A percentile compares a stretch with the other conserved stretches of the same genome.
Conservation (phyloP, 768 basidiomycete species). For the Lactarius akahatsu region DNA sequence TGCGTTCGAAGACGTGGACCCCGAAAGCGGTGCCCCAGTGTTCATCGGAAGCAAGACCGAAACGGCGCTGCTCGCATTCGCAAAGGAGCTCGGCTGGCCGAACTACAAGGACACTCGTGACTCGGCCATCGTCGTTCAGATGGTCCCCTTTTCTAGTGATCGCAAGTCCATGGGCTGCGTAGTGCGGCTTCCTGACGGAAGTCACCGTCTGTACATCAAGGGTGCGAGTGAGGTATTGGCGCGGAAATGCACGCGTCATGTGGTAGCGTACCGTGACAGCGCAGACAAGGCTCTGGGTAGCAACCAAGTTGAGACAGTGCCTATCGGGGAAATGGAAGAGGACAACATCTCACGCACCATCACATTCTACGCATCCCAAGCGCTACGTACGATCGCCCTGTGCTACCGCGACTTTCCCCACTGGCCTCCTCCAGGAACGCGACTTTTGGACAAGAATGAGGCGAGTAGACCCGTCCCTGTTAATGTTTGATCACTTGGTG, state of each 20-base stretch:
- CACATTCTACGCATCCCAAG: conserved; percentile 97
- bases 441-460: conserved; percentile 49
- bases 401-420: conserved; percentile 85
- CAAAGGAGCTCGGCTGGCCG: conserved; percentile 75
- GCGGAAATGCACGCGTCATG: conserved; percentile 68
- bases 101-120: conserved; percentile 70
- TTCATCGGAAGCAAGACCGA: conserved; percentile 97
- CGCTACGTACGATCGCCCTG: conserved; percentile 88
- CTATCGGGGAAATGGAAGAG: conserved; percentile 63
- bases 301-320: conserved; percentile 50
- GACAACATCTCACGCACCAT: conserved; percentile 91
- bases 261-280: conserved; percentile 56
- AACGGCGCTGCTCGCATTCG: conserved; percentile 84
- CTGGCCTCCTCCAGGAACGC: conserved; percentile 73
- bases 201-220: conserved; percentile 77
- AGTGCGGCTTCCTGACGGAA: conserved; percentile 53
- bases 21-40: conserved; percentile 53
- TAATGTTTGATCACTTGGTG: background rate
- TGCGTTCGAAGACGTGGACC: conserved; percentile 82
- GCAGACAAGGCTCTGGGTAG: conserved; percentile 31
- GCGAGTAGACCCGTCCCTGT: conserved; percentile 37
- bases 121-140: conserved; percentile 62
- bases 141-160: conserved; percentile 92
- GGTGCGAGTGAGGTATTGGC: conserved; percentile 93
- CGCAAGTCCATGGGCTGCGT: conserved; percentile 96